phyloP scores from a whole-genome alignment of 139 green algal species.

The Tetraselmis striata region DNA sequence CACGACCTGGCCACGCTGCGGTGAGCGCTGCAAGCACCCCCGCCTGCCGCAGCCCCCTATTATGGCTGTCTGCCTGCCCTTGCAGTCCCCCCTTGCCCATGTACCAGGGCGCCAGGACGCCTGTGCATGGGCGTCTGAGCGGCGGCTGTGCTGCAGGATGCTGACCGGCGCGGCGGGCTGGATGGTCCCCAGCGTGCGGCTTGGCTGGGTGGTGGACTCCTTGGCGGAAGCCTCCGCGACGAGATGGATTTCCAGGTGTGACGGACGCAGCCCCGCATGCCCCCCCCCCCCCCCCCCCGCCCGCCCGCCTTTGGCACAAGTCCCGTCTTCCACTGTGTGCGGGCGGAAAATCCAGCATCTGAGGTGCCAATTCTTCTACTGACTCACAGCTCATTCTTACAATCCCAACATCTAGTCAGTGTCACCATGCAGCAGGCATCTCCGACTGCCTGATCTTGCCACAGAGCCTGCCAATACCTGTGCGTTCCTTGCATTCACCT shows the following conservation, averaged over 20 bases:
- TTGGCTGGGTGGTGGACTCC: conserved; percentile 63
- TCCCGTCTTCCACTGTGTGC: too few species aligned
- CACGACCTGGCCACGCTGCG: conserved; percentile 63
- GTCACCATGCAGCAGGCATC: too few species aligned
- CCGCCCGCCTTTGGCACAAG: too few species aligned
- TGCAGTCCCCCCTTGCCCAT: not conserved
- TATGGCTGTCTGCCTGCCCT: not conserved
- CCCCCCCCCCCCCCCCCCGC: too few species aligned
- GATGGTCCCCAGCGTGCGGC: not conserved
- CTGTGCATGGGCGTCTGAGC: not conserved
- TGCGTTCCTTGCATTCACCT: too few species aligned
- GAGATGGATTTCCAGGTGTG: conserved; percentile 75
- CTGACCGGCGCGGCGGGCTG: not conserved
- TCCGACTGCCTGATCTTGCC: too few species aligned
- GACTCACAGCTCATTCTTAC: not conserved
- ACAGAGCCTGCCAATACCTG: too few species aligned
- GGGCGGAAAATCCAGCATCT: too few species aligned
- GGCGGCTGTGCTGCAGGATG: not conserved
- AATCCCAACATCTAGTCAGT: too few species aligned
- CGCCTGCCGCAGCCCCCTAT: not conserved
- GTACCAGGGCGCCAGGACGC: not conserved
- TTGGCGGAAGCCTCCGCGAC: conserved; percentile 56
- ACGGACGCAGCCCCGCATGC: too few species aligned
- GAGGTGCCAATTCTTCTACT: not conserved
- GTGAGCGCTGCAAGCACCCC: not conserved